A percentile compares a stretch with the other conserved stretches of the same genome.
Conservation (phyloP, 2,329 filamentous ascomycete species). For the Aspergillus glaucus region DNA sequence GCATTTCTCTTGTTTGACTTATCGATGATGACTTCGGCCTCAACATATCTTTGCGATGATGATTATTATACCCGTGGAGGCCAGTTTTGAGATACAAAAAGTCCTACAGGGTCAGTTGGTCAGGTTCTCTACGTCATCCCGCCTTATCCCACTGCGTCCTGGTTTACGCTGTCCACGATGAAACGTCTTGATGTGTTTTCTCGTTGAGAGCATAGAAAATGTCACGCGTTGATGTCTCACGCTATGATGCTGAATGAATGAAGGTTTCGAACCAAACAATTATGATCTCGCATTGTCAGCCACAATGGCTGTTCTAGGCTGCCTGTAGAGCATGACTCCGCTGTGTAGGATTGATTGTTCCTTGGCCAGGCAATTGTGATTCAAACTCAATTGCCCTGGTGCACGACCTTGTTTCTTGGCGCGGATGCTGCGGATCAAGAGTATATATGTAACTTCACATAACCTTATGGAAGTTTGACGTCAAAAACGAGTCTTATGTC, state of each 20-base stretch:
- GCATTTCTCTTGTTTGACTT: not conserved
- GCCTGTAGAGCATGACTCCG: too few relatives aligned
- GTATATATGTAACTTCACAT: too few relatives aligned
- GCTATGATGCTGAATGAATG: conserved; percentile 2
- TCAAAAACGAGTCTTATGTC: too few relatives aligned
- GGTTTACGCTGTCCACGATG: conserved; percentile 12
- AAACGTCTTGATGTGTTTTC: conserved; percentile 13
- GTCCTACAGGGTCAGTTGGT: too few relatives aligned
- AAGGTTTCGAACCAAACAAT: not conserved
- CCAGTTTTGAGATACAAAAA: too few relatives aligned
- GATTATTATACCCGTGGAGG: too few relatives aligned
- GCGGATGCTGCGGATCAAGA: too few relatives aligned
- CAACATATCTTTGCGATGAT: not conserved
- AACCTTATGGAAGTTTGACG: too few relatives aligned
- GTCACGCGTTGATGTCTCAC: not conserved
- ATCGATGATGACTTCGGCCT: not conserved
- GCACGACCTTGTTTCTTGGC: too few relatives aligned
- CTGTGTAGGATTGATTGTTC: too few relatives aligned
- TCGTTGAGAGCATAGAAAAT: conserved; percentile 10
- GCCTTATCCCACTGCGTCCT: not conserved
- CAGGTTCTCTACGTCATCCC: not conserved
- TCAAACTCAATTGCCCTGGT: too few relatives aligned
- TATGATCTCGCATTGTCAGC: not conserved
- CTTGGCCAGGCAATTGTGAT: too few relatives aligned
- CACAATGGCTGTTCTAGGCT: not conserved